phyloP scores from a whole-genome alignment of 768 basidiomycete genomes.

The Filobasidium wieringae region DNA sequence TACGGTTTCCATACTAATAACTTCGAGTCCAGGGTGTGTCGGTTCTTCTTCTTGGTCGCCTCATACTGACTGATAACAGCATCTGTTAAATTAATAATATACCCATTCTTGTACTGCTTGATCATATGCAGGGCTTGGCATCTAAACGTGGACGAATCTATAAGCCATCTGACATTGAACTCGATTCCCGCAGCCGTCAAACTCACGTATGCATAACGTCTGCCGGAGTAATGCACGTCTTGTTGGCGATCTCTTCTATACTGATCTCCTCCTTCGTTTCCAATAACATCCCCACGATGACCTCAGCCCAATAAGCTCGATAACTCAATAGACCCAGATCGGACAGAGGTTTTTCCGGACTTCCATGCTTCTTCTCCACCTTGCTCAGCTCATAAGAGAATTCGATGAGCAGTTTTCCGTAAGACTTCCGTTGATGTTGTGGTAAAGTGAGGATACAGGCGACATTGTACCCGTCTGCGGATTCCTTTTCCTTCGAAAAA shows the following conservation, averaged over 20 bases:
- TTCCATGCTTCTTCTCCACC: conserved; percentile 86
- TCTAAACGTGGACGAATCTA: conserved; percentile 42
- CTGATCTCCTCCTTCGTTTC: conserved; percentile 63
- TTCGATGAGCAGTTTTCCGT: conserved; percentile 89
- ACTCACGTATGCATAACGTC: conserved; percentile 98
- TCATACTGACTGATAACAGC: conserved; percentile 81
- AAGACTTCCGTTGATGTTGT: conserved; percentile 92
- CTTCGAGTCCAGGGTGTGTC: conserved; percentile 66
- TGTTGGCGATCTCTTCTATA: conserved; percentile 94
- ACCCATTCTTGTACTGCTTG: conserved; percentile 89
- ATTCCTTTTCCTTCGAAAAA: conserved; percentile 99
- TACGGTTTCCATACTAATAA: conserved; percentile 89
- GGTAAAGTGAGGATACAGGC: conserved; percentile 98
- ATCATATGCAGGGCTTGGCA: conserved; percentile 89
- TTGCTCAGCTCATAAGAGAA: conserved; percentile 98
- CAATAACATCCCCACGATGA: conserved; percentile 79
- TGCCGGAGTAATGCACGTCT: conserved; percentile 83
- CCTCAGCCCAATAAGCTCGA: conserved; percentile 93
- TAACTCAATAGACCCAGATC: conserved; percentile 88
- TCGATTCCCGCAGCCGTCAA: background rate
- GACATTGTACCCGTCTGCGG: conserved; percentile 93
- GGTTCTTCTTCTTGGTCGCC: conserved; percentile 65
- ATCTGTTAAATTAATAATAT: conserved; percentile 84
- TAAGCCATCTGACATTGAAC: background rate
- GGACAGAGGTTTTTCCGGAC: conserved; percentile 92